Conservation (phyloP, 106 monocot genomes). For the Allium sativum region DNA sequence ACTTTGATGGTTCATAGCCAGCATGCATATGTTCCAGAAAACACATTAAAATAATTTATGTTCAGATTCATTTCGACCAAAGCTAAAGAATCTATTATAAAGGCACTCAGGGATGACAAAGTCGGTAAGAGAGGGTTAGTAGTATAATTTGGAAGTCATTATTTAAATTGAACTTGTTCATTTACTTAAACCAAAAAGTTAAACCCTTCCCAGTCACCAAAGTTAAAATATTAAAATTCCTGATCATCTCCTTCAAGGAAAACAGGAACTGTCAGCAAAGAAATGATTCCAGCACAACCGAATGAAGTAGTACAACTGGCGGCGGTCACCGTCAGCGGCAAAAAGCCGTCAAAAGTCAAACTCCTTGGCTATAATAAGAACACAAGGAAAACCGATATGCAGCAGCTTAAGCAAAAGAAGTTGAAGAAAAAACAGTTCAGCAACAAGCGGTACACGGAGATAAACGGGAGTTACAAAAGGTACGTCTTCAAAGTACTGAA, state of each 20-base stretch:
- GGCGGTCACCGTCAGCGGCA: background rate
- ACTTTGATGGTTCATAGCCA: no score
- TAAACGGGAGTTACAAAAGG: constrained; percentile 21
- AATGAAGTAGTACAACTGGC: background rate
- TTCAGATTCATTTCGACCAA: no score
- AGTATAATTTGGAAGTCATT: no score
- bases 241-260: constrained; percentile 9
- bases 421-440: background rate
- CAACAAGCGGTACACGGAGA: background rate
- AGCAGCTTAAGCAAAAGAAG: background rate
- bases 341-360: background rate
- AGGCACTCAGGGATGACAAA: no score
- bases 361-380: background rate
- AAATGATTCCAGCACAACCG: background rate
- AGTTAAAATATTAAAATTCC: constrained; percentile 20
- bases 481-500: constrained; percentile 32
- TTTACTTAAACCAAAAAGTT: no score
- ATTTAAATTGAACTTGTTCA: no score
- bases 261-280: background rate
- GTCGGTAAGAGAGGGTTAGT: no score
- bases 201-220: no score
- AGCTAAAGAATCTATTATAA: no score
- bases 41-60: no score
- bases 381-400: no score
- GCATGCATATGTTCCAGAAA: no score